Conservation (phyloP, 148 eudicot species). For the Arctostaphylos glauca region DNA sequence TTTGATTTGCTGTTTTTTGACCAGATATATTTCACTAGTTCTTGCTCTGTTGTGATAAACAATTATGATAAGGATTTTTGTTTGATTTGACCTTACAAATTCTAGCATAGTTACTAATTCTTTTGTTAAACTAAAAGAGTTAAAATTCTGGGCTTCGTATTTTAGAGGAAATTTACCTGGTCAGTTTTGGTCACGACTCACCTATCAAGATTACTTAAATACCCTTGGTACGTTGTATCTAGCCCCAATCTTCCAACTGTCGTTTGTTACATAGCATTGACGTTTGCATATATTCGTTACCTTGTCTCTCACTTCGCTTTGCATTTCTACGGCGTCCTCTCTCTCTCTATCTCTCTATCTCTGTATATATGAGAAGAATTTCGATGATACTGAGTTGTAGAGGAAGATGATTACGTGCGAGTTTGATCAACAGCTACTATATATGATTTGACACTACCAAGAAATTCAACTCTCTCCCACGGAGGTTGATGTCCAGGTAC, state of each 20-base stretch:
- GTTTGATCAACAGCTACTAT: background rate
- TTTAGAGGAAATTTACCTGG: background rate
- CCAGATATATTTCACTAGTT: too few species aligned
- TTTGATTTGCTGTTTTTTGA: too few species aligned
- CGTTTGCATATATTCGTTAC: background rate
- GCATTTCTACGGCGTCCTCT: background rate
- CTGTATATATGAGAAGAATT: background rate
- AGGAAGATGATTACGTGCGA: background rate
- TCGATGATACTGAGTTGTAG: background rate
- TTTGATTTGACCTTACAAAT: too few species aligned
- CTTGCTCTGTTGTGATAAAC: too few species aligned
- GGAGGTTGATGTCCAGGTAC: conserved; percentile 1
- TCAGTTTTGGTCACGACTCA: background rate
- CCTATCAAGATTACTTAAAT: background rate
- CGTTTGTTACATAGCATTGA: background rate
- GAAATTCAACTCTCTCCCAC: too few species aligned
- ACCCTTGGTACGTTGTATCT: conserved; percentile 8
- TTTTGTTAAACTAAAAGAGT: too few species aligned
- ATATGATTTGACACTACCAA: background rate
- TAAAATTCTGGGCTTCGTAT: too few species aligned
- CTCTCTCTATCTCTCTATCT: background rate
- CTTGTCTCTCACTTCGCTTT: too few species aligned
- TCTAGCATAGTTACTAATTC: too few species aligned
- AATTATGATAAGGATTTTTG: too few species aligned
- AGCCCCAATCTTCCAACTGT: background rate